phyloP scores from a whole-genome alignment of 257 asterid species.

The Fraxinus quadrangulata region DNA sequence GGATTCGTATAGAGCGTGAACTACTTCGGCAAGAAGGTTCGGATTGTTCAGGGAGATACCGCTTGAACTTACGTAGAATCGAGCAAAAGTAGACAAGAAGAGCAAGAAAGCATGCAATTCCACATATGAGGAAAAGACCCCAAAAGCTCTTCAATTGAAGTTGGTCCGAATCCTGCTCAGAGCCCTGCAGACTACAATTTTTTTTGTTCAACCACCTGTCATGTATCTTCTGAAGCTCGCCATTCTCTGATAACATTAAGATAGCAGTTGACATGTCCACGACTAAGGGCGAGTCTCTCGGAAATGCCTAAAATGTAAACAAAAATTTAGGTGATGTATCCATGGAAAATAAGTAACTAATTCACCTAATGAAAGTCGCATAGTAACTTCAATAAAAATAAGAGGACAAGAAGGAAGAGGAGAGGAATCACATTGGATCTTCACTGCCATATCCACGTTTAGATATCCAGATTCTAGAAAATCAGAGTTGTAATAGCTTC shows the following conservation, averaged over 20 bases:
- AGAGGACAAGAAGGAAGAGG: neutral
- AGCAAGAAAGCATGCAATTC: slow-evolving; percentile 46
- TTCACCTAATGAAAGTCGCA: neutral
- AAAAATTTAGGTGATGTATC: neutral
- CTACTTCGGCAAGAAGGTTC: slow-evolving; percentile 18
- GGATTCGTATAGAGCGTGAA: slow-evolving; percentile 37
- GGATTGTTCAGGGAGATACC: slow-evolving; percentile 30
- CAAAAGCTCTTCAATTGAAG: slow-evolving; percentile 55
- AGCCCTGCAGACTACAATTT: slow-evolving; percentile 34
- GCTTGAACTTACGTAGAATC: slow-evolving; percentile 42
- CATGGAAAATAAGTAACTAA: neutral
- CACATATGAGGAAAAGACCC: slow-evolving; percentile 69
- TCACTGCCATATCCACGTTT: no score
- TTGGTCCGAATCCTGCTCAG: slow-evolving; percentile 38
- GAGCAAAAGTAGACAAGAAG: slow-evolving; percentile 46
- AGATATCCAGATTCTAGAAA: slow-evolving; percentile 1
- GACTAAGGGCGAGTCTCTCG: slow-evolving; percentile 74
- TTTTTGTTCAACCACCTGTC: slow-evolving; percentile 56
- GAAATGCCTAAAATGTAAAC: slow-evolving; percentile 54
- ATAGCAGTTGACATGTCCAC: slow-evolving; percentile 78
- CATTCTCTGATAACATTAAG: slow-evolving; percentile 62
- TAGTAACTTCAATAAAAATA: neutral
- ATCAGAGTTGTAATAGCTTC: slow-evolving; percentile 15
- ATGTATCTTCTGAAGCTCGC: slow-evolving; percentile 61
- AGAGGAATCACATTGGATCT: neutral